A percentile compares a stretch with the other conserved stretches of the same genome.
Conservation (phyloP, 768 basidiomycete species). For the Leccinellum albellum region DNA sequence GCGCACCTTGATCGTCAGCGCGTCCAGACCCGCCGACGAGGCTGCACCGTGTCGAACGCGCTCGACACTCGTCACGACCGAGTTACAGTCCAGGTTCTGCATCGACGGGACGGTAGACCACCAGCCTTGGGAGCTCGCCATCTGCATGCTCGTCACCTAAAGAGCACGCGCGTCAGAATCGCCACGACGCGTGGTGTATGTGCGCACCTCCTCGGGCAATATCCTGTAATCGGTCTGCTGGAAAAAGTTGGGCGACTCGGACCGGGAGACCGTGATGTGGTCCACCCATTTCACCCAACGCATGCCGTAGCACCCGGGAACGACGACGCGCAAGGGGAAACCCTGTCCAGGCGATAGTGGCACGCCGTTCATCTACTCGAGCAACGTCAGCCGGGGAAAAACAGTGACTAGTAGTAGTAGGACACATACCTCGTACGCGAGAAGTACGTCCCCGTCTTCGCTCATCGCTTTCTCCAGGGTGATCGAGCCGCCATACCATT, state of each 20-base stretch:
- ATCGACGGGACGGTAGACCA: slow-evolving; percentile 60
- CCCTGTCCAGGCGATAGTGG: slow-evolving; percentile 58
- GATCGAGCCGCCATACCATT: slow-evolving; percentile 63
- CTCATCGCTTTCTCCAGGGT: slow-evolving; percentile 48
- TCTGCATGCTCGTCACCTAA: slow-evolving; percentile 25
- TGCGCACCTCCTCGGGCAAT: slow-evolving; percentile 42
- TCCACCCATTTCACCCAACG: slow-evolving; percentile 79
- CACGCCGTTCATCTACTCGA: slow-evolving; percentile 55
- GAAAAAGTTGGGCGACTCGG: slow-evolving; percentile 65
- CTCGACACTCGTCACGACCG: slow-evolving; percentile 42
- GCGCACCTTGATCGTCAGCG: slow-evolving; percentile 34
- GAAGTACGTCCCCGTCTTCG: slow-evolving; percentile 47
- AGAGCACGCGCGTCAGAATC: background rate
- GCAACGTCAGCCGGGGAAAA: background rate
- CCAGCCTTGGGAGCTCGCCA: slow-evolving; percentile 26
- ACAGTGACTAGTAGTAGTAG: background rate
- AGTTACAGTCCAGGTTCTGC: slow-evolving; percentile 58
- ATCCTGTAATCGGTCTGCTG: slow-evolving; percentile 72
- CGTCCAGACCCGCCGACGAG: slow-evolving; percentile 10
- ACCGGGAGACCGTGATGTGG: slow-evolving; percentile 46
- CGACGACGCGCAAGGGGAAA: slow-evolving; percentile 62
- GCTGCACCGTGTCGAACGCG: background rate
- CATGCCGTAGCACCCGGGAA: slow-evolving; percentile 64
- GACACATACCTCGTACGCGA: slow-evolving; percentile 48
- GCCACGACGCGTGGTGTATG: background rate